Percentiles rank a stretch among this genome's conserved stretches.
Conservation (phyloP, 1,139 yeast genomes). For the Candida freyschussii region DNA sequence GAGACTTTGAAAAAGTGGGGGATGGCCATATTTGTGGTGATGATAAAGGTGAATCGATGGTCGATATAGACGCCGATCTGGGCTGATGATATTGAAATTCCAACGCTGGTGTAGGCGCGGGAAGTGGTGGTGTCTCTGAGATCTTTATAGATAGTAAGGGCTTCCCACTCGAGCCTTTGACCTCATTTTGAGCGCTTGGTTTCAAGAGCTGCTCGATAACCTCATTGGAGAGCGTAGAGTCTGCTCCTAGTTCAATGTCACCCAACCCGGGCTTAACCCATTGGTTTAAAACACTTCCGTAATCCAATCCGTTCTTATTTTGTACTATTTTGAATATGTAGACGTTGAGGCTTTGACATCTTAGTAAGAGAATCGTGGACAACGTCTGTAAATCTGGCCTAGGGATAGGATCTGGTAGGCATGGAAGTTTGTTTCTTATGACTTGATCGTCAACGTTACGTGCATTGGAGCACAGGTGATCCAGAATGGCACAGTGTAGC, state of each 20-base stretch:
- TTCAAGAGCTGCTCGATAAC: slow-evolving; percentile 19
- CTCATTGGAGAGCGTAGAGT: slow-evolving; percentile 14
- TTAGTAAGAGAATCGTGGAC: slow-evolving; percentile 23
- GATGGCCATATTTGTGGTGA: slow-evolving; percentile 3
- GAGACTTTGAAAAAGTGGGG: no score
- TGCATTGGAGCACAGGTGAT: slow-evolving; percentile 19
- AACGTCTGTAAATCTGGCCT: slow-evolving; percentile 27
- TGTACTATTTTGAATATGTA: slow-evolving; percentile 27
- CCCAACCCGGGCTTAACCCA: slow-evolving; percentile 26
- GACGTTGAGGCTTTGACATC: slow-evolving; percentile 28
- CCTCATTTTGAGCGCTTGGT: slow-evolving; percentile 12
- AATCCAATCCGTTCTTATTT: slow-evolving; percentile 21
- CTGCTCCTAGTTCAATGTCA: slow-evolving; percentile 22
- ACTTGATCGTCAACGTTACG: slow-evolving; percentile 3
- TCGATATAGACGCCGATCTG: slow-evolving; percentile 2
- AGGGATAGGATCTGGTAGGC: slow-evolving; percentile 31
- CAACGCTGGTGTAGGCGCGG: slow-evolving; percentile 13
- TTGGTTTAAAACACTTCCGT: slow-evolving; percentile 18
- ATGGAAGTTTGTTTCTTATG: slow-evolving; percentile 20
- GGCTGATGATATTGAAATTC: slow-evolving; percentile 9
- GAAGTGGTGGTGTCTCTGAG: slow-evolving; percentile 24
- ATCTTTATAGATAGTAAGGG: slow-evolving; percentile 21
- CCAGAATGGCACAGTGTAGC: slow-evolving; percentile 47
- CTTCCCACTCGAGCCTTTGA: slow-evolving; percentile 3
- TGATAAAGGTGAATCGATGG: slow-evolving; percentile 3